Conservation (phyloP, 371 early-diverging fungal genomes). For the Saksenaea vasiformis region DNA sequence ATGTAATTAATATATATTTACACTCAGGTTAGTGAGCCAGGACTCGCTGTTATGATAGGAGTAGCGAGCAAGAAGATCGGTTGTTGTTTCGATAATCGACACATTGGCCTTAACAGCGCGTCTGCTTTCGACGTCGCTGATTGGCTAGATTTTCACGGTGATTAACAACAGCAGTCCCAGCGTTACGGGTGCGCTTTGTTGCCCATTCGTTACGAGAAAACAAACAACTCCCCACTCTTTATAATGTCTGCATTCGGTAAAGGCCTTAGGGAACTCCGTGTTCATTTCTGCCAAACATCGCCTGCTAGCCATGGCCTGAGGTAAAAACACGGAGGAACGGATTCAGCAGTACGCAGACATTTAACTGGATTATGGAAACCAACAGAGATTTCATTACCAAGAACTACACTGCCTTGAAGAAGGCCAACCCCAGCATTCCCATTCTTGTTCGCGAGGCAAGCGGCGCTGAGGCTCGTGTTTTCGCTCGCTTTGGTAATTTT, state of each 20-base stretch:
- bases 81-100: too few species aligned
- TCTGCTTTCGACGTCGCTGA: too few species aligned
- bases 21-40: too few species aligned
- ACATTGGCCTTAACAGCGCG: too few species aligned
- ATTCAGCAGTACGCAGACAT: not conserved
- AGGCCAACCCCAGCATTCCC: conserved; percentile 86
- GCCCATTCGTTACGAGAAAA: not conserved
- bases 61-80: too few species aligned
- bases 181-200: too few species aligned
- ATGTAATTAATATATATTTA: too few species aligned
- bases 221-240: conserved; percentile 3
- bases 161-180: too few species aligned
- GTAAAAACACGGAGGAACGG: conserved; percentile 45
- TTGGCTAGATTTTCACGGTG: too few species aligned
- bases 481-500: conserved; percentile 85
- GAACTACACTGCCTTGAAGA: conserved; percentile 78
- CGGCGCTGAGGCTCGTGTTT: conserved; percentile 84
- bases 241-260: conserved; percentile 44
- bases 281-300: conserved; percentile 89
- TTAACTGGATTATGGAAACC: not conserved
- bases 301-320: conserved; percentile 83
- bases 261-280: conserved; percentile 84
- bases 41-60: too few species aligned
- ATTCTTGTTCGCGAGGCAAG: conserved; percentile 90
- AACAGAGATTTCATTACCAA: conserved; percentile 81